Evolutionary conservation across 169 alveolate species (phyloP).

Genomic region (Perkinsus chesapeaki): DNA sequence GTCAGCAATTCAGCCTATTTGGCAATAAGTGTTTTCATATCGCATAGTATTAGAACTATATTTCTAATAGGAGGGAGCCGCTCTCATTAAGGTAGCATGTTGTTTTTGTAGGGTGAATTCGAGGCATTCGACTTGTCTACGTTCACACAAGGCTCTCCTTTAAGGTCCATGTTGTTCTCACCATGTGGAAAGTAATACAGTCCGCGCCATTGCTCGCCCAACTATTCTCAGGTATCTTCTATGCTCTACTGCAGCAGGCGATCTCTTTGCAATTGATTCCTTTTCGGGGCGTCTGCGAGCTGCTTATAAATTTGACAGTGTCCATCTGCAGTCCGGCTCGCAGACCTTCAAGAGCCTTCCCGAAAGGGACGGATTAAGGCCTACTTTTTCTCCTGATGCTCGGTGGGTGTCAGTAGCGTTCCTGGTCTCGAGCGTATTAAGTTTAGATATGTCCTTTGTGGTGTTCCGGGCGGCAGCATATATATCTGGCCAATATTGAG

Average conservation of each 20-base stretch:
- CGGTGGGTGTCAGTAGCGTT: neutral
- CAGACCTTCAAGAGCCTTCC: neutral
- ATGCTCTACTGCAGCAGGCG: neutral
- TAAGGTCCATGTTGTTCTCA: neutral
- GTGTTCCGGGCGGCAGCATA: neutral
- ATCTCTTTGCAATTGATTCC: neutral
- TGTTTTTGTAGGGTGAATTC: neutral
- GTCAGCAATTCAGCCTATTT: too few species aligned
- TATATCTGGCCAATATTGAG: neutral
- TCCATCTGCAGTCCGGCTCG: neutral
- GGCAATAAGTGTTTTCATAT: too few species aligned
- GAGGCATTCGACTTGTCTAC: neutral
- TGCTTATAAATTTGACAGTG: neutral
- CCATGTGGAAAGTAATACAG: neutral
- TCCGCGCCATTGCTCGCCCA: neutral
- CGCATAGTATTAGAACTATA: too few species aligned
- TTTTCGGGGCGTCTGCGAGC: neutral
- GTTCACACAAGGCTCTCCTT: neutral
- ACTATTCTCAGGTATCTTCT: neutral
- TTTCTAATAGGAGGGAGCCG: too few species aligned
- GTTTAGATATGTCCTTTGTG: neutral
- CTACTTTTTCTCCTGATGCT: neutral
- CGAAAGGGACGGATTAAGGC: neutral
- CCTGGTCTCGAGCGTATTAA: neutral
- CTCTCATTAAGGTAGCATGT: too few species aligned